These are phyloP conservation scores for Arctostaphylos glauca DNA, from an alignment of 148 eudicot species.

Conservation along the genomic window DNA sequence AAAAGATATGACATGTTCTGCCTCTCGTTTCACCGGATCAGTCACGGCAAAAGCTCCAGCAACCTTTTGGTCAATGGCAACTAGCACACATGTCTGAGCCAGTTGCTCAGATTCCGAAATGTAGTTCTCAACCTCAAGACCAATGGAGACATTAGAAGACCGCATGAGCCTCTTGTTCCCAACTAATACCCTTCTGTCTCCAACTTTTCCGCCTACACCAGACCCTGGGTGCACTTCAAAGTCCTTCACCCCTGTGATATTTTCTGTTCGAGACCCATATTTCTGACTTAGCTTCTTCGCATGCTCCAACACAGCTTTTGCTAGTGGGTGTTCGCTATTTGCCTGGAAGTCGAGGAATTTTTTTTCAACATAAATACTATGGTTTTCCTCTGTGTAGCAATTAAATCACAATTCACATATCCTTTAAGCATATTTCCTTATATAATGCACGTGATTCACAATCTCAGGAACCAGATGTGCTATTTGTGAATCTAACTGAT, in stretches of 20 bases:
- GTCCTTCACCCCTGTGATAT: slow-evolving; percentile 60
- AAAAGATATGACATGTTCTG: slow-evolving; percentile 60
- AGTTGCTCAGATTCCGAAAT: slow-evolving; percentile 58
- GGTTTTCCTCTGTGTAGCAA: background rate
- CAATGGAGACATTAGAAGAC: slow-evolving; percentile 48
- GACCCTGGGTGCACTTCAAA: slow-evolving; percentile 94
- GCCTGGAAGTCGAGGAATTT: slow-evolving; percentile 38
- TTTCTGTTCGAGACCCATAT: slow-evolving; percentile 38
- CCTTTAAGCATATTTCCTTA: background rate
- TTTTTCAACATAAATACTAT: background rate
- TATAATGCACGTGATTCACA: background rate
- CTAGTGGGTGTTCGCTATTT: slow-evolving; percentile 95
- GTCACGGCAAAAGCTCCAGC: slow-evolving; percentile 93
- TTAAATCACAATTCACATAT: background rate
- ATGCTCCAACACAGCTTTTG: slow-evolving; percentile 82
- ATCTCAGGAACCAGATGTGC: background rate
- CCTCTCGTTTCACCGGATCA: slow-evolving; percentile 96
- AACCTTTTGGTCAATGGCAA: slow-evolving; percentile 68
- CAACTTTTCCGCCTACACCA: slow-evolving; percentile 86
- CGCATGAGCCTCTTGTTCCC: slow-evolving; percentile 91
- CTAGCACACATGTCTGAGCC: slow-evolving; percentile 84
- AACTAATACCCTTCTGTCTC: slow-evolving; percentile 60
- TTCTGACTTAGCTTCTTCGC: slow-evolving; percentile 60
- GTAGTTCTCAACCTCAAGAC: slow-evolving; percentile 53
- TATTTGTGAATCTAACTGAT: background rate